phyloP scores from a whole-genome alignment of 257 asterid genomes.

The Dorcoceras hygrometricum region DNA sequence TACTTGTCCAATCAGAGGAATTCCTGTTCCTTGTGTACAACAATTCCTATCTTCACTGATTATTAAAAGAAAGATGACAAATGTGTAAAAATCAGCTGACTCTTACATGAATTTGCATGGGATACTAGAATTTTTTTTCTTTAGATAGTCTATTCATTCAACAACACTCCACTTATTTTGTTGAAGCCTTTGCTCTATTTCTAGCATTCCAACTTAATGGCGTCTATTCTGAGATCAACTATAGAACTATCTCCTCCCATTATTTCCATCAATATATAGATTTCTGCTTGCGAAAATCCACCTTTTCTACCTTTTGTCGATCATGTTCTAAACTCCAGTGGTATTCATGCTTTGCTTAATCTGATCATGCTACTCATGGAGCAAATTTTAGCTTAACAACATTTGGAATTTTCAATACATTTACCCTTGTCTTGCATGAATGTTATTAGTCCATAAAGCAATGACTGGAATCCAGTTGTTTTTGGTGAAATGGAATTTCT shows the following conservation, averaged over 20 bases:
- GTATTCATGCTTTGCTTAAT: not conserved
- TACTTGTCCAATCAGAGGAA: constrained; percentile 12
- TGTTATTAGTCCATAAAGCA: no score
- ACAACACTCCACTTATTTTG: not conserved
- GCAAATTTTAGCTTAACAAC: constrained; percentile 6
- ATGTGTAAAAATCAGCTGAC: not conserved
- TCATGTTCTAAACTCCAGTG: not conserved
- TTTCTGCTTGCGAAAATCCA: not conserved
- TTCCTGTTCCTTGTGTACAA: not conserved
- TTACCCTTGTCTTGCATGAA: not conserved
- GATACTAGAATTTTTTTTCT: not conserved
- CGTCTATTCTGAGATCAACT: constrained; percentile 7
- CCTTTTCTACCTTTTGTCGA: constrained; percentile 8
- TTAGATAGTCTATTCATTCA: not conserved
- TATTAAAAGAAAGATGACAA: not conserved
- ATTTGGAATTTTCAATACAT: not conserved
- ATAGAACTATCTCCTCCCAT: not conserved
- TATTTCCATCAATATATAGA: constrained; percentile 1
- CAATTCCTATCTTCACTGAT: constrained; percentile 6
- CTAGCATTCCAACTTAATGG: not conserved
- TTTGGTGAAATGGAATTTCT: no score
- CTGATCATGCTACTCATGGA: not conserved
- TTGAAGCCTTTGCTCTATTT: constrained; percentile 10
- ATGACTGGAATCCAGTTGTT: no score
- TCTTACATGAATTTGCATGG: not conserved